phyloP scores from a whole-genome alignment of 345 rosid species.

The Gossypium thurberi region DNA sequence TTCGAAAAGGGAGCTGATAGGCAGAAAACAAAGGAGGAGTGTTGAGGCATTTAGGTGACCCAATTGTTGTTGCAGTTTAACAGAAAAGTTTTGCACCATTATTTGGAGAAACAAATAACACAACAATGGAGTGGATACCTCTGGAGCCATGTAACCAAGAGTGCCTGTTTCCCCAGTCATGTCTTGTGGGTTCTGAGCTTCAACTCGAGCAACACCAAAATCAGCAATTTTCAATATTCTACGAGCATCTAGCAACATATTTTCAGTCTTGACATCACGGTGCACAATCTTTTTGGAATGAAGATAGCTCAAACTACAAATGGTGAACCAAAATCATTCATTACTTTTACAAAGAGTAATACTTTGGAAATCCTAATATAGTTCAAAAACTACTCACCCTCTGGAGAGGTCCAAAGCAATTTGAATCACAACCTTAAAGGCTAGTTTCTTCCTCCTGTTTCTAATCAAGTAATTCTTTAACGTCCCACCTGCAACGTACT shows the following conservation, averaged over 20 bases:
- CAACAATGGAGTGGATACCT: conserved; percentile 36
- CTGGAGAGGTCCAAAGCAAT: conserved; percentile 75
- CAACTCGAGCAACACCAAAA: conserved; percentile 83
- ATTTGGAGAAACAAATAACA: background rate
- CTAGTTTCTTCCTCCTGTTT: conserved; percentile 54
- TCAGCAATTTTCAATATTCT: conserved; percentile 73
- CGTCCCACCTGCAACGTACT: conserved; percentile 66
- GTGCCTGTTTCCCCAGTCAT: conserved; percentile 93
- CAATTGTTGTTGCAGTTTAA: background rate
- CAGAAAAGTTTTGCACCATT: background rate
- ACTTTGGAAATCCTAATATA: background rate
- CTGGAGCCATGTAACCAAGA: conserved; percentile 85
- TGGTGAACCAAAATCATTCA: background rate
- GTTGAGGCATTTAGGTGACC: background rate
- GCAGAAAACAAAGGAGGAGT: background rate
- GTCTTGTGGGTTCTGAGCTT: conserved; percentile 81
- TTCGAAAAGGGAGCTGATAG: background rate
- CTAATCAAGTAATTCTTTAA: conserved; percentile 59
- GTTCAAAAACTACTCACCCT: conserved; percentile 37
- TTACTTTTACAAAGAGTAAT: background rate
- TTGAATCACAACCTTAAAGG: conserved; percentile 57
- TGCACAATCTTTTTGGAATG: conserved; percentile 74
- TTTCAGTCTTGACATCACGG: conserved; percentile 75
- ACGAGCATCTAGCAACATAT: conserved; percentile 57
- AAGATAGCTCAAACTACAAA: conserved; percentile 62